Conservation (phyloP, 2,329 filamentous ascomycete species). For the Pseudocercospora musae region DNA sequence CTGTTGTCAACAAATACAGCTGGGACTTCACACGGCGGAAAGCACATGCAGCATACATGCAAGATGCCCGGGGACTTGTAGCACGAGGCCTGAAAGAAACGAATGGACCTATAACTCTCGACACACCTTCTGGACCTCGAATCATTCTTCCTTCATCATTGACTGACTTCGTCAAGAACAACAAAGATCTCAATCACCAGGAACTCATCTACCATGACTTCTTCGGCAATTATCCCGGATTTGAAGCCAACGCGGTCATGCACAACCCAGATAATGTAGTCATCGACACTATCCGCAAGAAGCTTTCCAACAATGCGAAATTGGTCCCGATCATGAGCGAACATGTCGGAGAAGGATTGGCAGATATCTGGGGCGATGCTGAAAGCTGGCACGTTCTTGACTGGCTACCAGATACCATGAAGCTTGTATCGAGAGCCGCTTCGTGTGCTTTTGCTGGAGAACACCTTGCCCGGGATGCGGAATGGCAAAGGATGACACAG, state of each 20-base stretch:
- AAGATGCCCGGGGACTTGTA: background rate
- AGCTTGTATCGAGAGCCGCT: background rate
- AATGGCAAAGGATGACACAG: background rate
- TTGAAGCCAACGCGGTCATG: conserved; percentile 11
- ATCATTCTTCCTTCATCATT: conserved; percentile 5
- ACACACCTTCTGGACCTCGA: background rate
- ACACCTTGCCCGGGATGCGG: background rate
- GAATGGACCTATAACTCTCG: background rate
- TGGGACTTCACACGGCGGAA: background rate
- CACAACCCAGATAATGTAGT: background rate
- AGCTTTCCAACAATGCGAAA: background rate
- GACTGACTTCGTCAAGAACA: conserved; percentile 3
- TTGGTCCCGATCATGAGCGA: background rate
- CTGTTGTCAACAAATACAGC: background rate
- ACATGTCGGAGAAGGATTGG: background rate
- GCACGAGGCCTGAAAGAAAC: background rate
- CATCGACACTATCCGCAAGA: background rate
- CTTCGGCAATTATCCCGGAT: conserved; percentile 17
- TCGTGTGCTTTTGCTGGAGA: background rate
- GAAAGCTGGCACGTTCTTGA: background rate
- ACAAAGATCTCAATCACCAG: conserved; percentile 24
- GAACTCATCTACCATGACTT: conserved; percentile 17
- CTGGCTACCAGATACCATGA: background rate
- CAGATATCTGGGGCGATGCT: background rate
- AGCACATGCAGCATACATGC: background rate